Percentiles rank a stretch among this genome's conserved stretches.
Conservation (phyloP, 164 flowering plant genomes). For the Nymphaea colorata region DNA sequence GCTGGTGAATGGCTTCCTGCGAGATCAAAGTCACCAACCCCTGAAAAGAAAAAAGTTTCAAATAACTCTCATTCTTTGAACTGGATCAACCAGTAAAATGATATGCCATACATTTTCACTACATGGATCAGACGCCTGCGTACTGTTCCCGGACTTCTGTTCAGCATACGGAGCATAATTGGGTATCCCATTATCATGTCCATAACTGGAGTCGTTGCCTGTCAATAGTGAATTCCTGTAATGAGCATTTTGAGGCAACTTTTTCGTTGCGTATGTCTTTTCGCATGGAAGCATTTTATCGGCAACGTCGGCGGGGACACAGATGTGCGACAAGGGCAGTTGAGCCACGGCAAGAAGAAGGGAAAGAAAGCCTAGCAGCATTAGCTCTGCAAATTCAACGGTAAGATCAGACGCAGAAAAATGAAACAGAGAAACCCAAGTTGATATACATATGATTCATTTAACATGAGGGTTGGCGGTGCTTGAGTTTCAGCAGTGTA, state of each 20-base stretch:
- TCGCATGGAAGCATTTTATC: constrained; percentile 44
- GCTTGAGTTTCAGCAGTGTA: too few relatives aligned
- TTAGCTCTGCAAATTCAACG: constrained; percentile 28
- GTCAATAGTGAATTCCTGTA: not conserved
- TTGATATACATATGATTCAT: not conserved
- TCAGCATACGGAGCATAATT: not conserved
- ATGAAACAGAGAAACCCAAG: not conserved
- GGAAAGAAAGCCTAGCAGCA: constrained; percentile 46
- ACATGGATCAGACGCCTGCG: constrained; percentile 12
- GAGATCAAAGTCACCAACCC: constrained; percentile 28
- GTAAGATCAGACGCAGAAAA: not conserved
- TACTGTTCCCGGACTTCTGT: not conserved
- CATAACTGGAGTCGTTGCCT: not conserved
- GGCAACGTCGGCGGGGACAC: constrained; percentile 25
- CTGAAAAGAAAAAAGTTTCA: constrained; percentile 14
- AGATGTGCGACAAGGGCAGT: constrained; percentile 25
- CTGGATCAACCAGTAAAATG: not conserved
- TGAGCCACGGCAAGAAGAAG: constrained; percentile 29
- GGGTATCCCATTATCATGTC: not conserved
- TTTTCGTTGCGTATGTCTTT: constrained; percentile 3
- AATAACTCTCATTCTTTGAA: not conserved
- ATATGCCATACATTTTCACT: constrained; percentile 12
- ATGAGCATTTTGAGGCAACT: not conserved
- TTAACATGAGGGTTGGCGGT: too few relatives aligned
- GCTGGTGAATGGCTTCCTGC: constrained; percentile 26